phyloP scores from a whole-genome alignment of 805 yeast genomes.

The Nakazawaea ambrosiae region DNA sequence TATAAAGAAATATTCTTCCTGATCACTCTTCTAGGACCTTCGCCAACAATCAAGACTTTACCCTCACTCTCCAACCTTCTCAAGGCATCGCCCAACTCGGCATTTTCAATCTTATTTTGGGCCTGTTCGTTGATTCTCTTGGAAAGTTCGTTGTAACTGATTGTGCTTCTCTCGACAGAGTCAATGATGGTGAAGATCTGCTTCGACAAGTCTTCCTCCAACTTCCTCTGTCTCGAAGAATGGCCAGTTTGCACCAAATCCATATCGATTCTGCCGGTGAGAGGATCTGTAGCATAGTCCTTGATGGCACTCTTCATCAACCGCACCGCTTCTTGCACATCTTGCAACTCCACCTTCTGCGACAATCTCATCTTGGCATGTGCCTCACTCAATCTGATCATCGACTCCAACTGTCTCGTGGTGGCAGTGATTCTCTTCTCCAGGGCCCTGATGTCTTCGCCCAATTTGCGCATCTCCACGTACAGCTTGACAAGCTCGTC shows the following conservation, averaged over 20 bases:
- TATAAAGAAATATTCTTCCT: conserved; percentile 8
- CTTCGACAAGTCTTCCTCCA: conserved; percentile 65
- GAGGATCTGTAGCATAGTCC: conserved; percentile 97
- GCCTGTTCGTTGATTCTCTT: conserved; percentile 60
- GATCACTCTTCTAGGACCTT: conserved; percentile 61
- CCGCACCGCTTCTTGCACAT: conserved; percentile 91
- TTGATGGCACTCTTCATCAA: conserved; percentile 90
- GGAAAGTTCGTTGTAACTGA: conserved; percentile 53
- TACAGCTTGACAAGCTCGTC: conserved; percentile 79
- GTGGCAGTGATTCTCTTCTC: conserved; percentile 96
- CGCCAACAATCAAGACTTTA: conserved; percentile 61
- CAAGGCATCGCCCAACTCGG: conserved; percentile 62
- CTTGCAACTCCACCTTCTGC: conserved; percentile 60
- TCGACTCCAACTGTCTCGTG: conserved; percentile 91
- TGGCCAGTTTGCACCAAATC: conserved; percentile 95
- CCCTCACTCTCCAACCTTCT: conserved; percentile 67
- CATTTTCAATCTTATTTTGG: conserved; percentile 57
- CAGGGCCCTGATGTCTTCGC: conserved; percentile 80
- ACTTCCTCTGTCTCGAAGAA: conserved; percentile 74
- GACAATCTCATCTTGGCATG: conserved; percentile 95
- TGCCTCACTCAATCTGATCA: conserved; percentile 93
- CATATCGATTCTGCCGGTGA: conserved; percentile 96
- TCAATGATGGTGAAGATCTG: conserved; percentile 52
- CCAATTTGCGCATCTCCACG: conserved; percentile 89
- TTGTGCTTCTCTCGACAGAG: conserved; percentile 36